Evolutionary conservation across 768 basidiomycete species (phyloP), one percentile per base, ranked within the genome.

Genomic region (Suillus variegatus): DNA sequence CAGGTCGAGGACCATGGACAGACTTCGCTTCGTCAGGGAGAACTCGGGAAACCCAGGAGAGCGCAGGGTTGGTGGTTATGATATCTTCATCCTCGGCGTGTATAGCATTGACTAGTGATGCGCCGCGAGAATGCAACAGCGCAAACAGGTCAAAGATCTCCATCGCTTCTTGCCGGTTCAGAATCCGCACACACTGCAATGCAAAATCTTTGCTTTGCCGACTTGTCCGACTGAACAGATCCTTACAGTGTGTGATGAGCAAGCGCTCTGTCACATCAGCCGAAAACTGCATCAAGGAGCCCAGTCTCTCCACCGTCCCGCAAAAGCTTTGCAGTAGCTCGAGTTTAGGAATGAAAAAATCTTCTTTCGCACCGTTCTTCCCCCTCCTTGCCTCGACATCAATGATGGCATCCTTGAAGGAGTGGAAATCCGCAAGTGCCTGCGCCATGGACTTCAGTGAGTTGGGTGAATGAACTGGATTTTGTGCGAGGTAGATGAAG

Each of bases 261-360:
- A 74, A 67, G 52, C 72, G 68, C 62, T 82, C 75, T 18, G 77
- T 78, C 12, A 70, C 61, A 68, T 82, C 74, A 1, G 76, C 74
- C 46, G 75, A 75, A 72, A 73, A 79, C 60, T 81, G 76, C 6
- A 74, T 72, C 9, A 76, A 57, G 18, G 66, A 70, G 0, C 81
- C 80, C 46, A 71, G 71, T 20, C 52, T 16, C 62, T 62, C n/a
- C 10, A 81, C 73, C 10, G 25, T 25, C 1, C 40, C 22, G 0
- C 4, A 18, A 18, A 62, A 62, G 52, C 74, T 77, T 40, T 79
- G 78, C 20, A 80, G 61, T 32, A 78, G 71, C 60, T 80, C 77
- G 8, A 82, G 74, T 66, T 83, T 83, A 3, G 80, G 81, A 43
- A 83, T 82, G n/a, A 75, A 61, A 46, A 62, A 62, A 20, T 74